Base-by-base conservation (phyloP, 257 asterid species). In the Eustoma russellianum region DNA sequence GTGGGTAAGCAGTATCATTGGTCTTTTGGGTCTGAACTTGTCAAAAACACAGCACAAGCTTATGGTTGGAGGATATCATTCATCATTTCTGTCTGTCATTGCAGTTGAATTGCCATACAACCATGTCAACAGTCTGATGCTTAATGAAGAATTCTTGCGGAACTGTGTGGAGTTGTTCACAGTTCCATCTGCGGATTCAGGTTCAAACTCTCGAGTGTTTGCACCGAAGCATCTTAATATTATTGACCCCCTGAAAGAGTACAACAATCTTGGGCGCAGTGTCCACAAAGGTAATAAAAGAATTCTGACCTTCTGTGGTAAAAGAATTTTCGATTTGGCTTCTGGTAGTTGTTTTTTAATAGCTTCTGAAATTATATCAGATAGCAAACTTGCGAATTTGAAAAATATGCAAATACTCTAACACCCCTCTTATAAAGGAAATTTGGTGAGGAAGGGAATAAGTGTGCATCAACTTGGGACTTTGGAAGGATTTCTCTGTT, bases 191-290 rank as follows among this genome's bases (percentile, higher is more conserved):
- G 65, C 54, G 66, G 77, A 33, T 43, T 40, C 47, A 58, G 93
- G 76, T 49, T 70, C 80, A 54, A 74, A 66, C 66, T 58, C 76
- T n/a, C 75, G 69, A 57, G 55, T 70, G 17, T 83, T 90, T 70
- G 70, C 62, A 49, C 78, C 70, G 9, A 90, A 82, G 48, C 66
- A 83, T 77, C 80, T 86, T 52, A 83, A 86, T 67, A 83, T 90
- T 41, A 70, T 86, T 41, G 98, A 90, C 68, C 98, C 96, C 12
- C 70, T 90, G 69, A 81, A 74, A 72, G 83, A 81, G 63, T 70
- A 74, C 62, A 90, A 90, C 62, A 90, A 86, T 81, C 90, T 90
- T 33, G 98, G 98, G 34, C 93, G 96, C 63, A 90, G 96, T 65
- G 98, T 91, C 61, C 77, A 80, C 67, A 74, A 75, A 86, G 96